These are phyloP conservation scores for Phytophthora citrophthora DNA, from an alignment of 352 stramenopile species.

Conservation along the genomic window DNA sequence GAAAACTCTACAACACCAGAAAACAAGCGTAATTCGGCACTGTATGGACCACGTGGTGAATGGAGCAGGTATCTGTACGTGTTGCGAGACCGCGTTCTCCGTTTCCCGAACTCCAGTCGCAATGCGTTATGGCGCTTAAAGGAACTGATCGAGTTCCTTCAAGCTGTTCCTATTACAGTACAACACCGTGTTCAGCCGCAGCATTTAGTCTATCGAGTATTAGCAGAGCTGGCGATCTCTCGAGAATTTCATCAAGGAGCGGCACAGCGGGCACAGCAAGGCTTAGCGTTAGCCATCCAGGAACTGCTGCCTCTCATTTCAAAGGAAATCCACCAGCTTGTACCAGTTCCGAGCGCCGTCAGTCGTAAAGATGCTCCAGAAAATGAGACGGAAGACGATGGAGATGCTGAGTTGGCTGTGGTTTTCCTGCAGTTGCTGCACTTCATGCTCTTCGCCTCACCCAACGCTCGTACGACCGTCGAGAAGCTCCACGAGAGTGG, in stretches of 20 bases:
- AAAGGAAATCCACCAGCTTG: slow-evolving; percentile 44
- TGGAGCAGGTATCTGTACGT: slow-evolving; percentile 70
- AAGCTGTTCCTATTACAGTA: slow-evolving; percentile 1
- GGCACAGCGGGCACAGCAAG: slow-evolving; percentile 40
- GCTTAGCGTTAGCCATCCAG: slow-evolving; percentile 40
- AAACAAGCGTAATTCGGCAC: background rate
- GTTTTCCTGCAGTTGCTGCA: slow-evolving; percentile 60
- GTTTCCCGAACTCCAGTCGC: slow-evolving; percentile 37
- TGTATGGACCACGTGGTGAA: slow-evolving; percentile 48
- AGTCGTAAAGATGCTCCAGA: background rate
- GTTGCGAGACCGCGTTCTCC: slow-evolving; percentile 57
- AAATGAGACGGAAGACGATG: slow-evolving; percentile 10
- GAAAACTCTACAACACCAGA: slow-evolving; percentile 2
- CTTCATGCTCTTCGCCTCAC: slow-evolving; percentile 46
- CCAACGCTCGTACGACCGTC: slow-evolving; percentile 28
- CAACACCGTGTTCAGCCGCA: slow-evolving; percentile 23
- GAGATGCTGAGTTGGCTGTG: slow-evolving; percentile 44
- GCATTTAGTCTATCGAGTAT: slow-evolving; percentile 53
- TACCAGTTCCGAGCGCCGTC: slow-evolving; percentile 2
- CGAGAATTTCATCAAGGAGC: slow-evolving; percentile 51
- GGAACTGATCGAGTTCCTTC: slow-evolving; percentile 39
- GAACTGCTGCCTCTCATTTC: slow-evolving; percentile 48
- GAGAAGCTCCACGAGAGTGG: slow-evolving; percentile 55
- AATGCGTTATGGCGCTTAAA: slow-evolving; percentile 42
- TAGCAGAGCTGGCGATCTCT: slow-evolving; percentile 61